Evolutionary conservation across 2,329 filamentous ascomycete species (phyloP).

Genomic region (Tolypocladium inflatum): DNA sequence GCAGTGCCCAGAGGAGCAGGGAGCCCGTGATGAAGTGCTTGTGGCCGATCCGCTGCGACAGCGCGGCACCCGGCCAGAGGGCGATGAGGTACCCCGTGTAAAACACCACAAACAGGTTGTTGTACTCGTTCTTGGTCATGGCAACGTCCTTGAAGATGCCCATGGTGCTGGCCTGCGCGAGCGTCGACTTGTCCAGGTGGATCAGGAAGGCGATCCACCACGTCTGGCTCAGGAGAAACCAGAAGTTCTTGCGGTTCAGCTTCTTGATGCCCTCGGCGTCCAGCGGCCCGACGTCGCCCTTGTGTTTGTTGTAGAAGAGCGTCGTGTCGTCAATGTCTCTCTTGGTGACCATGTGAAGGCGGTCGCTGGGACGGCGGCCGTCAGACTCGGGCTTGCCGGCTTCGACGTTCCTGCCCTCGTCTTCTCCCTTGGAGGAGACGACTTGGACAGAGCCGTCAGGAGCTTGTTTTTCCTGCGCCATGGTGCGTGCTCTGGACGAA

Average conservation of each 20-base stretch:
- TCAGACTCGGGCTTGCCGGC: not conserved
- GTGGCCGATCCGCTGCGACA: constrained; percentile 12
- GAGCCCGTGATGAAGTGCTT: constrained; percentile 13
- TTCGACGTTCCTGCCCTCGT: not conserved
- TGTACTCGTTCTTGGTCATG: constrained; percentile 12
- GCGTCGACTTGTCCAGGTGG: constrained; percentile 14
- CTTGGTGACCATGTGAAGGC: constrained; percentile 6
- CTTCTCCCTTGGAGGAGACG: not conserved
- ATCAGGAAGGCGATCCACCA: constrained; percentile 15
- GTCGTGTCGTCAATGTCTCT: constrained; percentile 13
- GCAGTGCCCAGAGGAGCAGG: constrained; percentile 11
- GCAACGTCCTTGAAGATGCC: constrained; percentile 14
- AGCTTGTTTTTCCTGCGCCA: not conserved
- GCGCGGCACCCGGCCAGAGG: constrained; percentile 11
- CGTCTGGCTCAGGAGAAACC: constrained; percentile 12
- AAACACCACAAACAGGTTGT: constrained; percentile 12
- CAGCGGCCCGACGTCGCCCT: constrained; percentile 6
- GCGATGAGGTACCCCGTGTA: constrained; percentile 14
- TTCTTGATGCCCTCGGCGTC: constrained; percentile 2
- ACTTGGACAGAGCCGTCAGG: not conserved
- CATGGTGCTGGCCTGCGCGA: constrained; percentile 13
- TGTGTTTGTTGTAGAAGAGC: constrained; percentile 13
- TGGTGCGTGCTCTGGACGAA: not conserved
- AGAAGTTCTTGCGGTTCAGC: constrained; percentile 12
- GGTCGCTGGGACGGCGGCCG: not conserved